Evolutionary conservation across 2,329 filamentous ascomycete species (phyloP), one percentile per base, ranked within the genome.

Genomic region (Thelonectria olida): DNA sequence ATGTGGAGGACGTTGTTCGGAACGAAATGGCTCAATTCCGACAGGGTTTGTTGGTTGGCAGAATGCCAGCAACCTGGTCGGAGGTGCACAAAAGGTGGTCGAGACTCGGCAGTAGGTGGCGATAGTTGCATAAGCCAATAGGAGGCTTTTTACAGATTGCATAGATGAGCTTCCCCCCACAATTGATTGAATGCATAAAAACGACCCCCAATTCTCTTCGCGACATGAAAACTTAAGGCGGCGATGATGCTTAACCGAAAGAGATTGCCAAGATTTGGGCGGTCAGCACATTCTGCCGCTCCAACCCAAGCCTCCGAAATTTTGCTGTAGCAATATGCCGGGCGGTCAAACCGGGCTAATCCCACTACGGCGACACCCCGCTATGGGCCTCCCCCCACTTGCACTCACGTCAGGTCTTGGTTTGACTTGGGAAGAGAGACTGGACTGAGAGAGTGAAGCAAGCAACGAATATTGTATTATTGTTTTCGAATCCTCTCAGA

Each of bases 241-340:
- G 57, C 57, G n/a, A 31, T 9, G 36, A 39, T 41, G 23, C 31
- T 63, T 57, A 34, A 31, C 61, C 38, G 45, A 57, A 58, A n/a
- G 34, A 20, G 52, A 12, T n/a, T n/a, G 12, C 13, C 7, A 19
- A 22, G 13, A 2, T 17, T 23, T 23, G 13, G 49, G 59, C 59
- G 45, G 54, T 52, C 54, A 45, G 6, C 23, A 28, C 51, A 54
- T 66, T 65, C 62, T 61, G 56, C 58, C 45, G 52, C 39, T 51
- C 62, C 10, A 45, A 36, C 27, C 36, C 31, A 58, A 53, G 41
- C 28, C 34, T 59, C 57, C 55, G 61, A 65, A 65, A 72, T 71
- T 68, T 73, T 71, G 68, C 67, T n/a, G n/a, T n/a, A n/a, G 66
- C 61, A 54, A 72, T 71, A 60, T 78, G 75, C 74, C 74, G 71